A percentile compares a stretch with the other conserved stretches of the same genome.
Evolutionary conservation across 78 protist species (phyloP).

Genomic region (Dictyostelium brefeldianum): DNA sequence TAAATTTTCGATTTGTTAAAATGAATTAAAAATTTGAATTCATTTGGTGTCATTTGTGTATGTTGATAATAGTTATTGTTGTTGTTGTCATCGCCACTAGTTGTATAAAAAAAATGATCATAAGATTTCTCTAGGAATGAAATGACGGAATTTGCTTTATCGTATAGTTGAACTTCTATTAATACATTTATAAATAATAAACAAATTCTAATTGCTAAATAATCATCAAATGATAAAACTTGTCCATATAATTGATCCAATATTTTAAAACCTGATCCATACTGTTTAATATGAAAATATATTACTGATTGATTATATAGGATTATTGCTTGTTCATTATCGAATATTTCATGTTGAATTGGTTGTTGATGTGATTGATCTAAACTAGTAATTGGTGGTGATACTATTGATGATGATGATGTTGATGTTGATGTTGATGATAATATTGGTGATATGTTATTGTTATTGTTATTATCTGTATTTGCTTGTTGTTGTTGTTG

Average conservation of each 20-base stretch:
- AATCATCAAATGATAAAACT: slow-evolving; percentile 59
- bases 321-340: slow-evolving; percentile 59
- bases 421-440: slow-evolving; percentile 28
- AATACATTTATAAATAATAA: slow-evolving; percentile 42
- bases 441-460: neutral
- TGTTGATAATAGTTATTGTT: neutral
- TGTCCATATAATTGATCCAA: slow-evolving; percentile 43
- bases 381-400: neutral
- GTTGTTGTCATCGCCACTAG: neutral
- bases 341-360: slow-evolving; percentile 22
- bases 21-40: slow-evolving; percentile 65
- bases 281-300: slow-evolving; percentile 19
- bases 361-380: neutral
- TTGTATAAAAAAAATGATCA: slow-evolving; percentile 34
- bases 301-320: slow-evolving; percentile 70
- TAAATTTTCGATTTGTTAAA: slow-evolving; percentile 65
- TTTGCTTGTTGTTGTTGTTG: neutral
- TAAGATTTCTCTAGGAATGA: slow-evolving; percentile 29
- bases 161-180: slow-evolving; percentile 38
- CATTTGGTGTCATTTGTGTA: slow-evolving; percentile 64
- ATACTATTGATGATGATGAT: neutral
- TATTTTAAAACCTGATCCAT: neutral
- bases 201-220: slow-evolving; percentile 53
- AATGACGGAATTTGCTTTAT: slow-evolving; percentile 42
- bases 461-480: neutral